phyloP scores from a whole-genome alignment of 2,329 filamentous ascomycete species.

The Neospermospora avenae region DNA sequence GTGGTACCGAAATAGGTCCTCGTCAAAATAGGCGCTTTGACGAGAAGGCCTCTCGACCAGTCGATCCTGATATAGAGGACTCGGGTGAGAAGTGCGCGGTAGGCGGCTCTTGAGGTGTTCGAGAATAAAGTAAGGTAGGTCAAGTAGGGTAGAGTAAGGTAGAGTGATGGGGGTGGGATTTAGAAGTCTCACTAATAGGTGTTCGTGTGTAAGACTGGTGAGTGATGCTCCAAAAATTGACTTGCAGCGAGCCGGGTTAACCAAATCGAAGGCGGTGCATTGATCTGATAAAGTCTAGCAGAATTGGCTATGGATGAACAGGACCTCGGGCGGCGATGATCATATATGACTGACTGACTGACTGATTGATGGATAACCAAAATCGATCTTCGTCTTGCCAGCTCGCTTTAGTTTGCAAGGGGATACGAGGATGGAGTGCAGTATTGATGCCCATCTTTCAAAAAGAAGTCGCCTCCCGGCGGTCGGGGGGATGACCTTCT shows the following conservation, averaged over 20 bases:
- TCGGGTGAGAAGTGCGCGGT: slow-evolving; percentile 17
- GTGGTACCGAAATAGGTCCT: slow-evolving; percentile 31
- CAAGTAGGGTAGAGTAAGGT: not conserved
- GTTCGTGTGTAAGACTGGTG: slow-evolving; percentile 7
- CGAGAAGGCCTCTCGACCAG: slow-evolving; percentile 28
- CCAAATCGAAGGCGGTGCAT: not conserved
- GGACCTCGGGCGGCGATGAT: slow-evolving; percentile 12
- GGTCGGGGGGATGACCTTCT: slow-evolving; percentile 17
- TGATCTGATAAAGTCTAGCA: not conserved
- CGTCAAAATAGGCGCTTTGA: slow-evolving; percentile 30
- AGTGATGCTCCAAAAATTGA: slow-evolving; percentile 21
- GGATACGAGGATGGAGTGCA: slow-evolving; percentile 25
- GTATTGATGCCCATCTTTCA: slow-evolving; percentile 29
- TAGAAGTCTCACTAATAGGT: slow-evolving; percentile 12
- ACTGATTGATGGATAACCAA: slow-evolving; percentile 5
- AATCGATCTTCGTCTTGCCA: slow-evolving; percentile 9
- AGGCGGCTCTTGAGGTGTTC: slow-evolving; percentile 12
- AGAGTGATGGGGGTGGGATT: not conserved
- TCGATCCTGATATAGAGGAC: slow-evolving; percentile 22
- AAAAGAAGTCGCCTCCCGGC: slow-evolving; percentile 28
- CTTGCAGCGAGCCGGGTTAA: slow-evolving; percentile 17
- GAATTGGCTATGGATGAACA: slow-evolving; percentile 14
- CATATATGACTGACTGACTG: slow-evolving; percentile 20
- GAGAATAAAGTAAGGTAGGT: not conserved
- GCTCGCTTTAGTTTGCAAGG: slow-evolving; percentile 25